Conservation (phyloP, 1,284 basidiomycete species). For the Cutaneotrichosporon cavernicola region DNA sequence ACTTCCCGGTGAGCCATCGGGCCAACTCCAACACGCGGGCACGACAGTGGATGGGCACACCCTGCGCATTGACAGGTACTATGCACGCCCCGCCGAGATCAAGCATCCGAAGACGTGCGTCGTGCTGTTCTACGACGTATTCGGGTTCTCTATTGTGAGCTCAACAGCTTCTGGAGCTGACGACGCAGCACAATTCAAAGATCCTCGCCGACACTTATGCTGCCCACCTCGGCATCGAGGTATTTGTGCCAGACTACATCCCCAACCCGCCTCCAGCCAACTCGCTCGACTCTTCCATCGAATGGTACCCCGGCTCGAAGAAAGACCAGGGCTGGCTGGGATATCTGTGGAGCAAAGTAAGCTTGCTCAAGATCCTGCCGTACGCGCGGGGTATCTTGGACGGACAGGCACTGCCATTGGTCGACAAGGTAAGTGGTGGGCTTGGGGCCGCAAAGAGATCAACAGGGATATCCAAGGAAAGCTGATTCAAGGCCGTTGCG, state of each 20-base stretch:
- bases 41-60: neutral
- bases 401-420: neutral
- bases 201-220: conserved; percentile 65
- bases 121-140: conserved; percentile 63
- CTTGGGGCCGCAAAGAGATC: neutral
- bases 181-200: conserved; percentile 57
- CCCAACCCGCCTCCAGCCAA: conserved; percentile 27
- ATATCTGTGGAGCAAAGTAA: conserved; percentile 13
- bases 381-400: conserved; percentile 20
- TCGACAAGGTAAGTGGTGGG: conserved; percentile 16
- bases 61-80: conserved; percentile 34
- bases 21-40: conserved; percentile 24
- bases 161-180: neutral
- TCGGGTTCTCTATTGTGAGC: conserved; percentile 58
- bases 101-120: conserved; percentile 52
- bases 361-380: conserved; percentile 20
- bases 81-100: conserved; percentile 34
- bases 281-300: conserved; percentile 25
- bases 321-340: conserved; percentile 19
- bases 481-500: neutral
- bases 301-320: conserved; percentile 31
- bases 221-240: conserved; percentile 59
- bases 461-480: neutral
- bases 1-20: conserved; percentile 34
- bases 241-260: conserved; percentile 58